Conservation (phyloP, 148 eudicot genomes). For the Linanthus parryae region DNA sequence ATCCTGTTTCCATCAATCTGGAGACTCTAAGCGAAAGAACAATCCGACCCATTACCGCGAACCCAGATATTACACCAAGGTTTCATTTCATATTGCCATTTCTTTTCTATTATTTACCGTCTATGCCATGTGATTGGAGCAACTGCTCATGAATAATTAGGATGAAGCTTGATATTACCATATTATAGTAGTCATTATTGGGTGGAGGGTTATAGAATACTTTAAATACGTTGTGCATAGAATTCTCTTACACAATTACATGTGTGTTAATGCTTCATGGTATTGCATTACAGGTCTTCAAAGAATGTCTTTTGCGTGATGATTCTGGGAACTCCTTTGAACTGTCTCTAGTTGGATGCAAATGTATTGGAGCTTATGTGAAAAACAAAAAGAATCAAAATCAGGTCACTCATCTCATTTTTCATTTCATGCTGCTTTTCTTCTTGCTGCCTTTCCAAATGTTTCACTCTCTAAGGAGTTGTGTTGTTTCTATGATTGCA, state of each 20-base stretch:
- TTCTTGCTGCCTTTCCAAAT: neutral
- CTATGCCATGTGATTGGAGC: too few relatives aligned
- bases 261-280: too few relatives aligned
- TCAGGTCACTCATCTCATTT: slow-evolving; percentile 90
- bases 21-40: slow-evolving; percentile 74
- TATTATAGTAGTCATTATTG: too few relatives aligned
- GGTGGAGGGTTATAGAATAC: too few relatives aligned
- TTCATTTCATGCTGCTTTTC: neutral
- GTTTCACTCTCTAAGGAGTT: neutral
- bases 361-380: slow-evolving; percentile 98
- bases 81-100: too few relatives aligned
- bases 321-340: slow-evolving; percentile 69
- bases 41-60: slow-evolving; percentile 94
- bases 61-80: slow-evolving; percentile 89
- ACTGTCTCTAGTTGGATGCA: slow-evolving; percentile 77
- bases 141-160: too few relatives aligned
- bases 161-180: too few relatives aligned
- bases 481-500: slow-evolving; percentile 26
- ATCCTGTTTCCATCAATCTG: slow-evolving; percentile 95
- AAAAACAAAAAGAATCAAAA: slow-evolving; percentile 95
- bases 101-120: too few relatives aligned
- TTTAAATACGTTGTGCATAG: too few relatives aligned
- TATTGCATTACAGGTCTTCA: slow-evolving; percentile 54
- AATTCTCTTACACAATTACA: too few relatives aligned
- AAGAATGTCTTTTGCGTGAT: slow-evolving; percentile 60